Evolutionary conservation across 768 basidiomycete genomes (phyloP).

Genomic region (Mycena amicta): DNA sequence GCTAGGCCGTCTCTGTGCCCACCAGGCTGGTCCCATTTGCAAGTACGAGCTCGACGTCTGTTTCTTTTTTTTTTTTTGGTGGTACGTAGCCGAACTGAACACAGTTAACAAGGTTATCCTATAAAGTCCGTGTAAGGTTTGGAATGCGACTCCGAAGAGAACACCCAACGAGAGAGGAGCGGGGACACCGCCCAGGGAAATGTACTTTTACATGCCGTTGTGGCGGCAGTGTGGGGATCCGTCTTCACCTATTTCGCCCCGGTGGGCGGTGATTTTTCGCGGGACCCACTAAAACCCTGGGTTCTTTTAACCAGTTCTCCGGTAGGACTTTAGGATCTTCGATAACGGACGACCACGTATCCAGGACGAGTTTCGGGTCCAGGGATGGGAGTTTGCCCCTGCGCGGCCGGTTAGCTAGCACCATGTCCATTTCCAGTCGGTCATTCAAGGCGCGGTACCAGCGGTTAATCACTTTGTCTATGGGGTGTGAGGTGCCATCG

Average conservation of each 20-base stretch:
- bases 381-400: slow-evolving; percentile 1
- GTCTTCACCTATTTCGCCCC: neutral
- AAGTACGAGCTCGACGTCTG: no score
- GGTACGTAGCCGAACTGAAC: neutral
- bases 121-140: neutral
- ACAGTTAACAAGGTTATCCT: neutral
- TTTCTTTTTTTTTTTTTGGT: slow-evolving; percentile 5
- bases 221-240: slow-evolving; percentile 1
- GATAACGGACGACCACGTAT: slow-evolving; percentile 6
- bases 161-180: neutral
- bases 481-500: neutral
- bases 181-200: neutral
- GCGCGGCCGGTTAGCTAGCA: neutral
- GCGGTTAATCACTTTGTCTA: slow-evolving; percentile 5
- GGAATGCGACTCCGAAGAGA: neutral
- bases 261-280: neutral
- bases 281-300: slow-evolving; percentile 24
- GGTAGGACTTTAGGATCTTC: neutral
- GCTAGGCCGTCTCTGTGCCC: no score
- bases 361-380: neutral
- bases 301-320: slow-evolving; percentile 2
- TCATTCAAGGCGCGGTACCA: slow-evolving; percentile 1
- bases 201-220: neutral
- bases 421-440: slow-evolving; percentile 1
- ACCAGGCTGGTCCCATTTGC: no score